Evolutionary conservation across 2,329 filamentous ascomycete genomes (phyloP).

Genomic region (Exophiala lecanii-corni): DNA sequence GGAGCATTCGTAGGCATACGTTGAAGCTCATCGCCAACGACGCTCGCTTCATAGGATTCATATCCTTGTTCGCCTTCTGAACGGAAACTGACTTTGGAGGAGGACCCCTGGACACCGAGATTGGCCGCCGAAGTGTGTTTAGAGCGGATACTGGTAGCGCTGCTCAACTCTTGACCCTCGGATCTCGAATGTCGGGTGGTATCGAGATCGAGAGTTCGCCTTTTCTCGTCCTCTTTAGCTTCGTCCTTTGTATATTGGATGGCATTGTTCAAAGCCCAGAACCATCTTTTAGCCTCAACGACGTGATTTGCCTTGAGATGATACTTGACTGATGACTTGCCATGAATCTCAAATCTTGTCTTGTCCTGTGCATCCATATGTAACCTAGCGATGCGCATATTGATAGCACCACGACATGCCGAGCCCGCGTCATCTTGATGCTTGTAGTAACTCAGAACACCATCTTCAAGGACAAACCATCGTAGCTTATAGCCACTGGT

Average conservation of each 20-base stretch:
- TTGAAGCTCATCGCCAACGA: conserved; percentile 46
- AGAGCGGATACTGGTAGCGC: conserved; percentile 35
- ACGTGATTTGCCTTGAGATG: conserved; percentile 96
- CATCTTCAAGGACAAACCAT: conserved; percentile 97
- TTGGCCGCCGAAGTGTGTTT: conserved; percentile 33
- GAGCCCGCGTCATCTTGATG: conserved; percentile 96
- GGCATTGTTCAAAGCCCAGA: conserved; percentile 97
- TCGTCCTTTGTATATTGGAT: conserved; percentile 99
- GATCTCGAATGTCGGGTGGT: conserved; percentile 73
- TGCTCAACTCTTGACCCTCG: conserved; percentile 50
- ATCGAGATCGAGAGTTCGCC: conserved; percentile 69
- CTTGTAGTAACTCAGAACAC: conserved; percentile 97
- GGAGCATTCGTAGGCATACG: conserved; percentile 46
- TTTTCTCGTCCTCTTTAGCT: conserved; percentile 78
- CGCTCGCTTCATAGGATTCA: conserved; percentile 55
- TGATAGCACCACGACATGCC: conserved; percentile 94
- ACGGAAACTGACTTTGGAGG: conserved; percentile 45
- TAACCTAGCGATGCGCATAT: conserved; percentile 92
- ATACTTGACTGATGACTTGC: conserved; percentile 98
- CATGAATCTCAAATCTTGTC: conserved; percentile 94
- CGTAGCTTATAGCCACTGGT: conserved; percentile 92
- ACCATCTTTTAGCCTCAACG: conserved; percentile 97
- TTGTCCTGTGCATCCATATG: conserved; percentile 98
- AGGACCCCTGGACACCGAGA: conserved; percentile 34
- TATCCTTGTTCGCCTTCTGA: conserved; percentile 54